Evolutionary conservation across 257 asterid genomes (phyloP).

Genomic region (Cinchona pubescens): DNA sequence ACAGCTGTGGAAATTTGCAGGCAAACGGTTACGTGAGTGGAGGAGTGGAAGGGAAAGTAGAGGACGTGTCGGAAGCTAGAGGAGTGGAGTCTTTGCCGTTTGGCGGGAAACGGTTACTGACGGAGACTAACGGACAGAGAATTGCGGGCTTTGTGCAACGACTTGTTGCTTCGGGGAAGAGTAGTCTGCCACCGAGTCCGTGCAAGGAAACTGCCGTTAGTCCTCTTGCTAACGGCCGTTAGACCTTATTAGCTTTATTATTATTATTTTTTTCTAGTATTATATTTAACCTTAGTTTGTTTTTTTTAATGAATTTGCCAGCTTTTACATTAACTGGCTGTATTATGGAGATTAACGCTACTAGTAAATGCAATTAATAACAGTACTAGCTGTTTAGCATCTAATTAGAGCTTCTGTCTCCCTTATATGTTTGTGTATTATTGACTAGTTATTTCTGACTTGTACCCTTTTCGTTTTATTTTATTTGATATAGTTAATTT

Average conservation of each 20-base stretch:
- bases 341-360: slow-evolving; percentile 19
- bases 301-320: slow-evolving; percentile 14
- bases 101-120: slow-evolving; percentile 81
- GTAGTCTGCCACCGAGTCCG: slow-evolving; percentile 92
- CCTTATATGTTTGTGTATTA: too few relatives aligned
- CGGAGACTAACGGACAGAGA: slow-evolving; percentile 84
- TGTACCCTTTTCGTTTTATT: too few relatives aligned
- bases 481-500: too few relatives aligned
- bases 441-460: too few relatives aligned
- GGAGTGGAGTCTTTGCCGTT: slow-evolving; percentile 80
- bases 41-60: slow-evolving; percentile 28
- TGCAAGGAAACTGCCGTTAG: slow-evolving; percentile 84
- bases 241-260: slow-evolving; percentile 7
- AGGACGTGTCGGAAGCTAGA: slow-evolving; percentile 55
- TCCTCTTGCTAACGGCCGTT: slow-evolving; percentile 83
- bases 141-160: slow-evolving; percentile 71
- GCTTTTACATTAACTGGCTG: slow-evolving; percentile 11
- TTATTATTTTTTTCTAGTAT: neutral
- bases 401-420: too few relatives aligned
- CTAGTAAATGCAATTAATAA: slow-evolving; percentile 16
- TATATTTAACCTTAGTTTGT: slow-evolving; percentile 11
- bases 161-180: slow-evolving; percentile 68
- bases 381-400: neutral
- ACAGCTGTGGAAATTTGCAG: slow-evolving; percentile 40
- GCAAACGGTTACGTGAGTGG: slow-evolving; percentile 47